These are phyloP conservation scores for Pythium vanterpoolii DNA, from an alignment of 352 stramenopile species.

Conservation along the genomic window DNA sequence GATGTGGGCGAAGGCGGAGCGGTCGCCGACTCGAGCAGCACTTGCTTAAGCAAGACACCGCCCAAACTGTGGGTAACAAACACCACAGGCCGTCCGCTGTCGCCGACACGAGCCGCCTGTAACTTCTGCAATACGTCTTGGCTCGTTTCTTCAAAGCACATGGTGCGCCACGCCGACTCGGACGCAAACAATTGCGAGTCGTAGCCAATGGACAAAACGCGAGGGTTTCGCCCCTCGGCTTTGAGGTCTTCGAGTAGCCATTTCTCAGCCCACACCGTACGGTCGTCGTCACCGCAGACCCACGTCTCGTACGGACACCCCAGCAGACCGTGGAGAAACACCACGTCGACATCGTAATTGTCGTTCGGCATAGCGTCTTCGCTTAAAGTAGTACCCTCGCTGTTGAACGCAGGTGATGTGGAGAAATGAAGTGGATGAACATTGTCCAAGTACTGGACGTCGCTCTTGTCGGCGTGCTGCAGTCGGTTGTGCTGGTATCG, in stretches of 20 bases:
- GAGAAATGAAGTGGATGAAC: constrained; percentile 69
- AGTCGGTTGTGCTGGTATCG: constrained; percentile 42
- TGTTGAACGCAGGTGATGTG: constrained; percentile 22
- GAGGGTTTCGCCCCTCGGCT: constrained; percentile 44
- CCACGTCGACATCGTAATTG: constrained; percentile 71
- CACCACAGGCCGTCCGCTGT: constrained; percentile 56
- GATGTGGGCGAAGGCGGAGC: no score
- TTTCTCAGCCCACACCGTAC: constrained; percentile 55
- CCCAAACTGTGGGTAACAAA: constrained; percentile 87
- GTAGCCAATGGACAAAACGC: constrained; percentile 81
- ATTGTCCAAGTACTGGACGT: constrained; percentile 65
- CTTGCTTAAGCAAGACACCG: constrained; percentile 79
- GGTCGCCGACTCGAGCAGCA: constrained; percentile 59
- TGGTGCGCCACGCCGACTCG: constrained; percentile 70
- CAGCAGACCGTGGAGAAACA: constrained; percentile 81
- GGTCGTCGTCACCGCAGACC: constrained; percentile 64
- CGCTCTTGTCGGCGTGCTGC: constrained; percentile 20
- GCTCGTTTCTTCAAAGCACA: constrained; percentile 70
- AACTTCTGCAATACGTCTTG: constrained; percentile 62
- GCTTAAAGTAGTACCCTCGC: no score
- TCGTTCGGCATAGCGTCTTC: constrained; percentile 15
- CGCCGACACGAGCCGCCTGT: constrained; percentile 54
- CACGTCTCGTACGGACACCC: constrained; percentile 80
- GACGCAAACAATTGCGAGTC: constrained; percentile 74
- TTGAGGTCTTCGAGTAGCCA: constrained; percentile 72